Evolutionary conservation across 306 rosid species (phyloP).

Genomic region (Lathyrus aphaca): DNA sequence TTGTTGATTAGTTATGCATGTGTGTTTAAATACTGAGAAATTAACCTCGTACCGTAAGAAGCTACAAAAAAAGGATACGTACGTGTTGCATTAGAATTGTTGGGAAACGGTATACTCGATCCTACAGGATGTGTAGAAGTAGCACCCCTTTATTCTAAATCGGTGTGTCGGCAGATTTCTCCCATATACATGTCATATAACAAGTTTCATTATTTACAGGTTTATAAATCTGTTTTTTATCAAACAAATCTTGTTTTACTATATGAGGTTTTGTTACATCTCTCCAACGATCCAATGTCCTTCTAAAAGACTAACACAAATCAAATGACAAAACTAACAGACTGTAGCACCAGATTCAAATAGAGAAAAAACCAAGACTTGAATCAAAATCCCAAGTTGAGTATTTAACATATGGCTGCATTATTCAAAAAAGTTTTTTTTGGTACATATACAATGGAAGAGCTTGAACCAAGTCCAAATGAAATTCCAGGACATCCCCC

Average conservation of each 20-base stretch:
- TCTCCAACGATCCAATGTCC: not conserved
- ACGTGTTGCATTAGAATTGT: slow-evolving; percentile 10
- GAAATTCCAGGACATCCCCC: slow-evolving; percentile 34
- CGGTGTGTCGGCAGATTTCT: not conserved
- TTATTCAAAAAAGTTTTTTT: not conserved
- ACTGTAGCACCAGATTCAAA: not conserved
- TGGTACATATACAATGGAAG: not conserved
- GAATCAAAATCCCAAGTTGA: not conserved
- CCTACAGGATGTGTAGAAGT: not conserved
- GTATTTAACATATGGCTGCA: not conserved
- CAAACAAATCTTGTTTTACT: too few species aligned
- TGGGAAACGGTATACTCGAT: not conserved
- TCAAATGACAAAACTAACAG: not conserved
- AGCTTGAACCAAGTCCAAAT: slow-evolving; percentile 19
- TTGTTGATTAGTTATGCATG: not conserved
- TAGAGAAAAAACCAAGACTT: not conserved
- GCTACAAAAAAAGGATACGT: not conserved
- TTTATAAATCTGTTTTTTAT: not conserved
- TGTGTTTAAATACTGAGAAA: not conserved
- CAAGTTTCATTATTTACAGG: not conserved
- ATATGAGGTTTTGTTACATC: too few species aligned
- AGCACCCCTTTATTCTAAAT: not conserved
- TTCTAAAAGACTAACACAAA: not conserved
- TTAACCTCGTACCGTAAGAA: not conserved
- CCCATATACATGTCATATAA: not conserved